Evolutionary conservation across 23 red algal genomes (phyloP), one percentile per base, ranked within the genome.

Genomic region (Cyanidium caldarium): DNA sequence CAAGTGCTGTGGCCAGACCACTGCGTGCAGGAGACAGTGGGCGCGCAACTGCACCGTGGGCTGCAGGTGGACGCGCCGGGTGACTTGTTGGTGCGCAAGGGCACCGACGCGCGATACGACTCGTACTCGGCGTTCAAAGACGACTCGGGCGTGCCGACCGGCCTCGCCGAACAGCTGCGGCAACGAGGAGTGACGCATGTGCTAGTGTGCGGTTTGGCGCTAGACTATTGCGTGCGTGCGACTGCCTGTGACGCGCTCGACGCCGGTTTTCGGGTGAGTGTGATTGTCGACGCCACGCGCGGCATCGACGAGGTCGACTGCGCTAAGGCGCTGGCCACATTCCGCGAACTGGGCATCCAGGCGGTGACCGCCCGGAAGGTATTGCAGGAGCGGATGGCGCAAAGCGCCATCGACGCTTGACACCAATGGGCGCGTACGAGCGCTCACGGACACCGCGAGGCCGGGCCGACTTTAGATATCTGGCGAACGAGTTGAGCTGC

Each of bases 121-220:
- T 76, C 77, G 13, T 89, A 89, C 44, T 89, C 85, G 0, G 85
- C 70, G 2, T 89, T 89, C 41, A 46, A 40, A 40, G 77, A 82
- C 45, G 75, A 81, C 43, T 33, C 42, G 35, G 68, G 34, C 16
- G 66, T 67, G 23, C 3, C 37, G 33, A 82, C 85, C 0, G 39
- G 65, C 31, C 72, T 89, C 29, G 37, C 39, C 21, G 21, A 34
- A 2, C 17, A 42, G 26, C 66, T 89, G 33, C 68, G 38, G 40
- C 34, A 39, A 29, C 51, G 30, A 15, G 39, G 57, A 26, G 73
- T 82, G 51, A 43, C 39, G 39, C 57, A 42, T n/a, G 15, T 89
- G 17, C 58, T 56, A 23, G 56, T 89, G 1, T 81, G 71, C 36
- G 85, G 85, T 2, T 39, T 89, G 0, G 85, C 85, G 1, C 38